Evolutionary conservation across 2,329 filamentous ascomycete species (phyloP).

Genomic region (Xylariaceae sp.): DNA sequence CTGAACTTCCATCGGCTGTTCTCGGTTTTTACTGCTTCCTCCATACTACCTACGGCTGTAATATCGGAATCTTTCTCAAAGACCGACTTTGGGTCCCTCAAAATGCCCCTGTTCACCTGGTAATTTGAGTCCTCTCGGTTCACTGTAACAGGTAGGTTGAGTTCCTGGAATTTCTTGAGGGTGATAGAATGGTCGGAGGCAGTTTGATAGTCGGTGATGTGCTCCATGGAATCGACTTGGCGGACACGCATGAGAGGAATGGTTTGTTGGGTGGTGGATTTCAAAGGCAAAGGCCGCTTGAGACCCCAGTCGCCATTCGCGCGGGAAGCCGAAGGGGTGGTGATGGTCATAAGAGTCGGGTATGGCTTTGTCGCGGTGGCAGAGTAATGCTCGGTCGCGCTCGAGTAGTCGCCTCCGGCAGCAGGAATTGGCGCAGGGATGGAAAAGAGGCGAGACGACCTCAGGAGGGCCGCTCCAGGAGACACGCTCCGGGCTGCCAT

Average conservation of each 20-base stretch:
- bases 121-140: constrained; percentile 28
- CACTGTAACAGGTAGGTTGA: constrained; percentile 67
- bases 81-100: constrained; percentile 42
- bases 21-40: constrained; percentile 32
- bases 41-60: constrained; percentile 39
- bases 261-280: constrained; percentile 66
- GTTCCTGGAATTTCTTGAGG: constrained; percentile 79
- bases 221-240: constrained; percentile 78
- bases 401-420: constrained; percentile 49
- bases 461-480: constrained; percentile 67
- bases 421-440: constrained; percentile 71
- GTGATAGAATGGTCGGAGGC: constrained; percentile 78
- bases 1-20: constrained; percentile 62
- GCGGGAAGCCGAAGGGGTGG: constrained; percentile 69
- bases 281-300: constrained; percentile 76
- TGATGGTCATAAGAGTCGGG: constrained; percentile 80
- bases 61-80: constrained; percentile 58
- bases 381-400: constrained; percentile 49
- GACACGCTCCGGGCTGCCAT: constrained; percentile 41
- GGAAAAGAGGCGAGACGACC: constrained; percentile 85
- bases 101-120: constrained; percentile 19
- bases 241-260: constrained; percentile 74
- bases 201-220: constrained; percentile 83
- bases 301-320: constrained; percentile 86
- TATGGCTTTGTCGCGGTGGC: constrained; percentile 69